A percentile compares a stretch with the other conserved stretches of the same genome.
Evolutionary conservation across 345 rosid species (phyloP).

Genomic region (Streptanthus diversifolius): DNA sequence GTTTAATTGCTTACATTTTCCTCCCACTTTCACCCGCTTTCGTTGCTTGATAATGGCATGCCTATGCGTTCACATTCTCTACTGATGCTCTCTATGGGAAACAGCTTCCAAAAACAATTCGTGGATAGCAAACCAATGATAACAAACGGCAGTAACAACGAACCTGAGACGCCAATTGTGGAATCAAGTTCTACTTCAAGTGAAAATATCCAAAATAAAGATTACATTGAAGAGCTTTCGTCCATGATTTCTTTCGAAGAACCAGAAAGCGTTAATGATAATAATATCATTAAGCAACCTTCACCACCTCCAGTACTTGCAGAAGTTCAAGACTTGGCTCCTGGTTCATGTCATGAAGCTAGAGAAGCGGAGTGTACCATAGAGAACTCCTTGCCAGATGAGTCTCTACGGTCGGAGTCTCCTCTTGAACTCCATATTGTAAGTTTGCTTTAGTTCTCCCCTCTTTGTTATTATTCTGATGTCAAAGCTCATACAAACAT

Average conservation of each 20-base stretch:
- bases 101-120: conserved; percentile 45
- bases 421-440: conserved; percentile 93
- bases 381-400: conserved; percentile 52
- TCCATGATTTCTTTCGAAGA: conserved; percentile 91
- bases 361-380: conserved; percentile 43
- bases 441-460: conserved; percentile 35
- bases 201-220: conserved; percentile 35
- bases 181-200: conserved; percentile 34
- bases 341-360: conserved; percentile 48
- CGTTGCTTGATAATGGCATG: neutral
- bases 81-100: conserved; percentile 12
- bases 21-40: neutral
- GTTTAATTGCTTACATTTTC: neutral
- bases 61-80: neutral
- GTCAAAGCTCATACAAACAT: conserved; percentile 1
- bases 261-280: conserved; percentile 44
- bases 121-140: conserved; percentile 40
- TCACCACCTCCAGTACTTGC: conserved; percentile 95
- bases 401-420: conserved; percentile 51
- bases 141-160: conserved; percentile 36
- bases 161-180: conserved; percentile 43
- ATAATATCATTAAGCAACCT: conserved; percentile 68
- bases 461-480: conserved; percentile 1
- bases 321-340: conserved; percentile 78
- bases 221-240: conserved; percentile 49